Evolutionary conservation across 345 rosid species (phyloP), one percentile per base, ranked within the genome.

Genomic region (Eucalyptus tenuipes): DNA sequence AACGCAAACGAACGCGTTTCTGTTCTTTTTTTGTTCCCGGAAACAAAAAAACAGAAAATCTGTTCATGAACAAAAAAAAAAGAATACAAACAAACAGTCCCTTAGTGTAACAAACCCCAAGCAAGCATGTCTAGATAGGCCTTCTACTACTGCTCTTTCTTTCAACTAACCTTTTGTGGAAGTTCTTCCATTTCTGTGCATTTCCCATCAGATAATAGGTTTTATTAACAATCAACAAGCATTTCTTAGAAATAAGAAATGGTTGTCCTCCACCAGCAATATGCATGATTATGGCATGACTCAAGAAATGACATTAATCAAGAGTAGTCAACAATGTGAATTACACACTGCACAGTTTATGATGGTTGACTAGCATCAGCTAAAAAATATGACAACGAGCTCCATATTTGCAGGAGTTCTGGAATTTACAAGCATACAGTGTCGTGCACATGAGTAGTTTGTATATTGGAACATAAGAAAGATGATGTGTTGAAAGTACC

Each of bases 401-500:
- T 75, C 82, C 82, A 75, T 75, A 37, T 37, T 37, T 75, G 45
- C 24, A 37, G 27, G 29, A 40, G 47, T 40, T 75, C 82, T 75
- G 82, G 82, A 75, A 75, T 40, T 75, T 40, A 20, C 29, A 40
- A 17, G 47, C 8, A 75, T 20, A 20, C 13, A 17, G 44, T 37
- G 82, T 40, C 82, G 13, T 75, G 47, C 24, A 75, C 27, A 37
- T 75, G 81, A 71, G 81, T 22, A 33, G 22, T 2, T 18, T 71
- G 81, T 71, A 37, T 33, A 18, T 71, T 75, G 27, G 47, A 75
- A 75, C 82, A 22, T 5, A 44, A 40, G 84, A 75, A 75, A 82
- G 57, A 52, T 59, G 45, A 53, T 47, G 40, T 42, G 29, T 4
- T 6, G 16, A 64, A 86, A 86, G 61, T 93, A 98, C 99, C 98